Percentiles rank a stretch among this genome's conserved stretches.
These are phyloP conservation scores for Lathyrus sativus DNA, from an alignment of 306 rosid genomes.

Conservation along the genomic window DNA sequence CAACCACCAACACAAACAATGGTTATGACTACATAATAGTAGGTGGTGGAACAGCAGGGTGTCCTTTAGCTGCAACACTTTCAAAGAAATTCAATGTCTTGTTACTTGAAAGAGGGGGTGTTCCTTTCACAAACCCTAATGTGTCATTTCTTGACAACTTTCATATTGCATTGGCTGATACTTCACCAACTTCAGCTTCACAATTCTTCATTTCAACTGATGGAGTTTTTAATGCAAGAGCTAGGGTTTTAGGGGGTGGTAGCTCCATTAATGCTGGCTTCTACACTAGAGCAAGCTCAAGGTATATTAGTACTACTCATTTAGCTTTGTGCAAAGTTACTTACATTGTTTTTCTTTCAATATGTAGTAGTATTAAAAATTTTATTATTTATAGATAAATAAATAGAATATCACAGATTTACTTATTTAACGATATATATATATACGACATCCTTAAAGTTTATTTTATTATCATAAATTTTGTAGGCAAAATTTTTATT, in stretches of 20 bases:
- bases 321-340: too few species aligned
- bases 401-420: too few species aligned
- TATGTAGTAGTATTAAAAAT: too few species aligned
- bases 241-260: conserved; percentile 87
- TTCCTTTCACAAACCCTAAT: conserved; percentile 76
- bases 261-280: conserved; percentile 87
- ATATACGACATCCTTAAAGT: too few species aligned
- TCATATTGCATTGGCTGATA: conserved; percentile 72
- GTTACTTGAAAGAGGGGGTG: conserved; percentile 86
- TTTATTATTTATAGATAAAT: too few species aligned
- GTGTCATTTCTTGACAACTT: conserved; percentile 69
- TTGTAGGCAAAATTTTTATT: too few species aligned
- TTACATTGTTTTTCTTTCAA: too few species aligned
- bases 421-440: too few species aligned
- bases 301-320: conserved; percentile 38
- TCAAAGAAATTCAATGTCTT: conserved; percentile 73
- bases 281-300: conserved; percentile 80
- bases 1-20: conserved; percentile 44
- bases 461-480: too few species aligned
- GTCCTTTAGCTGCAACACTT: conserved; percentile 91
- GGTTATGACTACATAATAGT: conserved; percentile 81
- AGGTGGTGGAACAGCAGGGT: conserved; percentile 97
- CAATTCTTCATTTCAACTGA: conserved; percentile 76
- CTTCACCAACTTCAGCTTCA: conserved; percentile 80
- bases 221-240: conserved; percentile 82